Evolutionary conservation across 2,329 filamentous ascomycete genomes (phyloP).

Genomic region (Ceratocystis ficicola): DNA sequence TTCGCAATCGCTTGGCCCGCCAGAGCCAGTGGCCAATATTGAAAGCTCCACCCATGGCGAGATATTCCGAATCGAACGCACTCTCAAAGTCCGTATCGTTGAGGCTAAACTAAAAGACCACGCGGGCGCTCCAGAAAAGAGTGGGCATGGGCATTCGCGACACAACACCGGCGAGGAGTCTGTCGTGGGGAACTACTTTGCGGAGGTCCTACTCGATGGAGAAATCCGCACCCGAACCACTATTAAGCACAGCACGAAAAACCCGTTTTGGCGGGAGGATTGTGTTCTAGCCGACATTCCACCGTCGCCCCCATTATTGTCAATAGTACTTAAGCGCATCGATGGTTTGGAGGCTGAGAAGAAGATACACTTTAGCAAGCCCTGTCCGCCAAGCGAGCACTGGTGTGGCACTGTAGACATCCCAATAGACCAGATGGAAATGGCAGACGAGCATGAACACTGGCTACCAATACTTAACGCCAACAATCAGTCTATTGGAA

Average conservation of each 20-base stretch:
- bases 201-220: constrained; percentile 67
- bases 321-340: constrained; percentile 57
- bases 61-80: constrained; percentile 52
- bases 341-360: constrained; percentile 33
- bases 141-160: constrained; percentile 4
- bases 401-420: constrained; percentile 68
- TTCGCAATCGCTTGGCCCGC: constrained; percentile 32
- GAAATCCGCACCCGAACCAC: constrained; percentile 66
- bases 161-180: constrained; percentile 32
- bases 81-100: constrained; percentile 45
- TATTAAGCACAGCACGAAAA: constrained; percentile 56
- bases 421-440: constrained; percentile 63
- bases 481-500: constrained; percentile 62
- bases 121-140: constrained; percentile 14
- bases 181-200: constrained; percentile 56
- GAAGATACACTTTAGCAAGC: constrained; percentile 20
- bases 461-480: constrained; percentile 78
- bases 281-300: constrained; percentile 67
- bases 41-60: constrained; percentile 33
- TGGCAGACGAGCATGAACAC: constrained; percentile 66
- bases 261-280: constrained; percentile 72
- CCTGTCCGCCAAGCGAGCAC: constrained; percentile 35
- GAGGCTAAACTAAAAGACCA: constrained; percentile 48
- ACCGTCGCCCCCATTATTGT: constrained; percentile 53
- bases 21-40: constrained; percentile 33